These are phyloP conservation scores for Rugosomyces carneus DNA, from an alignment of 1,284 basidiomycete species.

Conservation along the genomic window DNA sequence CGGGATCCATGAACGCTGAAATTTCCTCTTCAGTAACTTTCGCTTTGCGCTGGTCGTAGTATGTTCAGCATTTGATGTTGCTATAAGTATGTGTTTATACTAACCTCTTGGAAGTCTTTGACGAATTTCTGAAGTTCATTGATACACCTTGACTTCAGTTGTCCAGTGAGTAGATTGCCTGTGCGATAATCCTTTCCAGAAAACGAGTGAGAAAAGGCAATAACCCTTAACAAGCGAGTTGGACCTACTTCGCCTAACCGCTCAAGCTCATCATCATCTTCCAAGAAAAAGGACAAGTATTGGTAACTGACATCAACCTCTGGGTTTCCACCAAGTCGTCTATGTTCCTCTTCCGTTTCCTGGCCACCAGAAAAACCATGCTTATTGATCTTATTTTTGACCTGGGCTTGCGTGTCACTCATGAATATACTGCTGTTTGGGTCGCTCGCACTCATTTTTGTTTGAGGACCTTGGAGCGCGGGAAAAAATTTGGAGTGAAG, in stretches of 20 bases:
- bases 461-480: conserved; percentile 94
- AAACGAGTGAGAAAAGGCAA: background rate
- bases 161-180: conserved; percentile 84
- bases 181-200: conserved; percentile 78
- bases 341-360: conserved; percentile 93
- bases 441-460: conserved; percentile 98
- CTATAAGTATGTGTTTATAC: conserved; percentile 17
- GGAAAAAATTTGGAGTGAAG: conserved; percentile 98
- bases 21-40: conserved; percentile 80
- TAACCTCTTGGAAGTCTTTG: conserved; percentile 86
- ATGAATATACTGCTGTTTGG: conserved; percentile 91
- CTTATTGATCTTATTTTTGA: conserved; percentile 97
- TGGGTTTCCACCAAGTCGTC: conserved; percentile 83
- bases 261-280: conserved; percentile 86
- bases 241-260: conserved; percentile 65
- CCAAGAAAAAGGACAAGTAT: conserved; percentile 95
- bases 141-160: conserved; percentile 92
- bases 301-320: conserved; percentile 97
- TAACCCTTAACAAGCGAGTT: background rate
- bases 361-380: conserved; percentile 88
- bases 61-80: background rate
- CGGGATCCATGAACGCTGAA: conserved; percentile 78
- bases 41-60: conserved; percentile 58
- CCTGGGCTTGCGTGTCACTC: conserved; percentile 89
- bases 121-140: conserved; percentile 81